Conservation (phyloP, 2,329 filamentous ascomycete species). For the Cladosporium austrohemisphaericum region DNA sequence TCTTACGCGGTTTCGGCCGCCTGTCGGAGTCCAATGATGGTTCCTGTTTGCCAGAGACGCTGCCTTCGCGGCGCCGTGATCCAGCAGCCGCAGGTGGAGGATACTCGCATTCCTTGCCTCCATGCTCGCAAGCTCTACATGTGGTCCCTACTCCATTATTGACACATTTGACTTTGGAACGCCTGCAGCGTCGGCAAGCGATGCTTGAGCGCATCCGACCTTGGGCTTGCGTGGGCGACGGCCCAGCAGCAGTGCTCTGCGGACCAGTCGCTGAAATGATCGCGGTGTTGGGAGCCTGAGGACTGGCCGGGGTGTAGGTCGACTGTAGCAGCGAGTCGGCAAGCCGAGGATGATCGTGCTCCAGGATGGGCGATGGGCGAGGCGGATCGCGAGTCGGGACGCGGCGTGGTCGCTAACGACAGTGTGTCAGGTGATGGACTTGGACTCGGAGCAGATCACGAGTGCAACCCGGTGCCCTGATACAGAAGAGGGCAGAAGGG, state of each 20-base stretch:
- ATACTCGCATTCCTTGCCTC: conserved; percentile 69
- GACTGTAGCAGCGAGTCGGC: conserved; percentile 23
- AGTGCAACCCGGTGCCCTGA: too few species aligned
- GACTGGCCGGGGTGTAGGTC: conserved; percentile 18
- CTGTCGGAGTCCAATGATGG: conserved; percentile 25
- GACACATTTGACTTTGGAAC: conserved; percentile 83
- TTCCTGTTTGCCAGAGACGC: conserved; percentile 20
- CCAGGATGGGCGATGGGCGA: conserved; percentile 15
- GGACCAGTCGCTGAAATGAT: conserved; percentile 11
- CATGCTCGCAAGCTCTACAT: conserved; percentile 71
- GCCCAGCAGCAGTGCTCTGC: conserved; percentile 23
- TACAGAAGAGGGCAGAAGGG: not conserved
- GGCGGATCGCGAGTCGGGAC: not conserved
- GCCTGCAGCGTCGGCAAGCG: conserved; percentile 70
- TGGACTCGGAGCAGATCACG: too few species aligned
- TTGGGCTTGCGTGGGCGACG: conserved; percentile 28
- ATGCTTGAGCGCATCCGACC: conserved; percentile 69
- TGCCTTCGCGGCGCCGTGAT: conserved; percentile 29
- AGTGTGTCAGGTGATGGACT: not conserved
- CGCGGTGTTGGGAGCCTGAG: conserved; percentile 10
- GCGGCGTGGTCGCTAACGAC: too few species aligned
- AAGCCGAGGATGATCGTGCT: conserved; percentile 13
- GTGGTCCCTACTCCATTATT: conserved; percentile 68
- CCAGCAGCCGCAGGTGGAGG: conserved; percentile 49
- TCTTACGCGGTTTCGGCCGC: conserved; percentile 36